Evolutionary conservation across 2,329 filamentous ascomycete genomes (phyloP).

Genomic region (Cladophialophora chaetospira): DNA sequence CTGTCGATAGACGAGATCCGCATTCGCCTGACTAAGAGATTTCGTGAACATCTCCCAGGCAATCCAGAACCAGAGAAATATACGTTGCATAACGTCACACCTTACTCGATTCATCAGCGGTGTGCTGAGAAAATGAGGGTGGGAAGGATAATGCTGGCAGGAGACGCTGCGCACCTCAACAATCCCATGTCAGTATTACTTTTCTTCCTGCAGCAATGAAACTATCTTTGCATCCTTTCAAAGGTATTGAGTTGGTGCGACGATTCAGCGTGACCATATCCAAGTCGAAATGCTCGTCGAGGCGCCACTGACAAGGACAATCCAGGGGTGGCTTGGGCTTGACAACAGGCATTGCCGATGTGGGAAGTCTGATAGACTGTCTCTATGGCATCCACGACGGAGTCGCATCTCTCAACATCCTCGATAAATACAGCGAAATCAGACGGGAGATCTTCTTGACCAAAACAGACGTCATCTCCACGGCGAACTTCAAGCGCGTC

Average conservation of each 20-base stretch:
- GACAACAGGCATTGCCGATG: slow-evolving; percentile 63
- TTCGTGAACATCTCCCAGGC: slow-evolving; percentile 59
- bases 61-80: slow-evolving; percentile 61
- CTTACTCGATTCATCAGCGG: slow-evolving; percentile 64
- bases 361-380: slow-evolving; percentile 63
- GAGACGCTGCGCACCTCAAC: slow-evolving; percentile 59
- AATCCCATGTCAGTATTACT: slow-evolving; percentile 18
- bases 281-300: neutral
- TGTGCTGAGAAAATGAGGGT: slow-evolving; percentile 59
- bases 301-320: neutral
- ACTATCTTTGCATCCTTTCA: too few relatives aligned
- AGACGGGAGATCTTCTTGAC: slow-evolving; percentile 43
- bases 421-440: slow-evolving; percentile 46
- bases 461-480: slow-evolving; percentile 43
- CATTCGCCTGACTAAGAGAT: slow-evolving; percentile 56
- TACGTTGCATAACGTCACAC: slow-evolving; percentile 57
- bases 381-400: slow-evolving; percentile 48
- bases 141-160: slow-evolving; percentile 59
- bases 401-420: slow-evolving; percentile 42
- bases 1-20: slow-evolving; percentile 57
- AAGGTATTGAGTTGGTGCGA: too few relatives aligned
- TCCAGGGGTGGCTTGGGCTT: slow-evolving; percentile 59
- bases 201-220: too few relatives aligned
- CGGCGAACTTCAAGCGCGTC: slow-evolving; percentile 45
- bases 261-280: too few relatives aligned